Evolutionary conservation across 2,329 filamentous ascomycete species (phyloP), one percentile per base, ranked within the genome.

Genomic region (Fusarium domesticum): DNA sequence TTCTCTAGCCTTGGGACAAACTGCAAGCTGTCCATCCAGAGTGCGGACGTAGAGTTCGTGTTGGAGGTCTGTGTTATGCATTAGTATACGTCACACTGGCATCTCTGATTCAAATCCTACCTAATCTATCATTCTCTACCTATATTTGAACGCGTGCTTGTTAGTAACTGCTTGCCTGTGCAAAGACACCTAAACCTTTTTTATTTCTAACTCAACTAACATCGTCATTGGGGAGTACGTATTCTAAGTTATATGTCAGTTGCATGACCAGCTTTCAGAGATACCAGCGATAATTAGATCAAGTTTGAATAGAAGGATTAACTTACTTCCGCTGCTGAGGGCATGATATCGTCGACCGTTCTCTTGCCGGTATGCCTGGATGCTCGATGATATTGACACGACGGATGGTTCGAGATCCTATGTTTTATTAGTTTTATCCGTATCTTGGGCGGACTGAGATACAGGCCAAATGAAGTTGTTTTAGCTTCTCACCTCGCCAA

Each of bases 171-270:
- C 12, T 20, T 6, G 35, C 16, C 4, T 17, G 10, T 18, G 14
- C 14, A 12, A 35, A 36, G 17, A 18, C 19, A 18, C 16, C 14
- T n/a, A 35, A 17, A 33, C 14, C 6, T 15, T 12, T 33, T 33
- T 16, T 7, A 7, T 15, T 33, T 7, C n/a, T 7, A 33, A n/a
- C n/a, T 15, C 10, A 10, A 33, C 31, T 33, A 5, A 30, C 18
- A 32, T 58, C 51, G 43, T 64, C 58, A 41, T 60, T 62, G 5
- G 56, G 56, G 10, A 60, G 38, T 1, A 59, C 50, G 44, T 62
- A 62, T 54, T 57, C 54, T 18, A 12, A 20, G 16, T 6, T 6
- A 18, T 15, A 18, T 15, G 15, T 36, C 18, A 20, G 35, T 6
- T 19, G 8, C 18, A 14, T 12, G 35, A 11, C 6, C 20, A 23